Base-by-base conservation (phyloP, 805 yeast genomes). In the Suhomyces xylopsoci region DNA sequence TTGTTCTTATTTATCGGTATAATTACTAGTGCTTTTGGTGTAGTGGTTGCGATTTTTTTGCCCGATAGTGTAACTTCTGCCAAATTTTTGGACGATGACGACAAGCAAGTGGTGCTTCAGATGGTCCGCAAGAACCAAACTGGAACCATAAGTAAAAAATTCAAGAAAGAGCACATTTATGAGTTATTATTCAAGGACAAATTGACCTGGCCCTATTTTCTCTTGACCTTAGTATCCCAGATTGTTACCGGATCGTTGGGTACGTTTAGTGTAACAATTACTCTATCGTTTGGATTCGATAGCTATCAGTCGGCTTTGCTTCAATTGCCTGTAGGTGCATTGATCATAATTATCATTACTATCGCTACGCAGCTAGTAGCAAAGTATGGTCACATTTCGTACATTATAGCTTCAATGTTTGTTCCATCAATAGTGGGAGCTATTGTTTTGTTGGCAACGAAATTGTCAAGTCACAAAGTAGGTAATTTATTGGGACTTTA, bases 1-100 rank as follows among this genome's bases (percentile, higher is more conserved):
- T 76, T 82, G 67, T 83, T 81, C 62, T 60, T 83, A 15, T 76
- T 81, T 3, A 78, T 83, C 61, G 88, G 88, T 7, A 47, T 80
- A 2, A 60, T 81, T 14, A 83, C 87, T 3, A 65, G 81, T 2
- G 45, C 67, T 1, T 81, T 81, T 63, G 87, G 87, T 5, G 41
- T 78, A 1, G 36, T 70, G 0, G 74, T 80, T 8, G 67, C 70
- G 44, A 59, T 79, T 24, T 61, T 70, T 26, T 65, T 82, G 43
- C 88, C 88, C 1, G 79, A 81, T 58, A 81, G 77, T 57, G 84
- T 71, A 2, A 60, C 65, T 32, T 40, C 54, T 5, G 66, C 72
- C n/a, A 59, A 58, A 51, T 79, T 79, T 55, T 61, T 78, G 49
- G 63, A 56, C n/a, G 67, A 67, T 2, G 63, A 66, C 12, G 83